Percentiles rank a stretch among this genome's conserved stretches.
Evolutionary conservation across 495 filamentous ascomycete species (phyloP).

Genomic region (Cercophora scortea): DNA sequence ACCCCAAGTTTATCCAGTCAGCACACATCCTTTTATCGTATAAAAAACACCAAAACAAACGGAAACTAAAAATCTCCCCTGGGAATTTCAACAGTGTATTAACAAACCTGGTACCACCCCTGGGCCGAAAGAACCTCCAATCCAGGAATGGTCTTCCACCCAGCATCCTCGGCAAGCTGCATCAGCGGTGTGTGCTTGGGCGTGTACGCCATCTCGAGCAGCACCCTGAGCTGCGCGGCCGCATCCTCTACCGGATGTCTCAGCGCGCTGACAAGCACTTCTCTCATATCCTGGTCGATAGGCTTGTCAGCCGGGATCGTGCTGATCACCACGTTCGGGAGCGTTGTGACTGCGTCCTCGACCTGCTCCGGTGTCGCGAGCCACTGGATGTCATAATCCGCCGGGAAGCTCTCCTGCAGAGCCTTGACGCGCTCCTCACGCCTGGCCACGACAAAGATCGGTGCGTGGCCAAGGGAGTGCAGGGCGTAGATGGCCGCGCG

Average conservation of each 20-base stretch:
- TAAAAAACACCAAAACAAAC: not conserved
- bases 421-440: slow-evolving; percentile 55
- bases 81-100: not conserved
- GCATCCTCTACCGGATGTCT: slow-evolving; percentile 34
- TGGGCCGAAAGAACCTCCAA: slow-evolving; percentile 87
- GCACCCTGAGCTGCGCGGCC: slow-evolving; percentile 42
- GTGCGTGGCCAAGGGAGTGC: slow-evolving; percentile 70
- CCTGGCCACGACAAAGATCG: slow-evolving; percentile 82
- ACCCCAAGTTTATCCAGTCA: slow-evolving; percentile 1
- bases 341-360: slow-evolving; percentile 26
- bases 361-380: slow-evolving; percentile 48
- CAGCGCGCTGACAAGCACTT: slow-evolving; percentile 58
- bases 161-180: slow-evolving; percentile 68
- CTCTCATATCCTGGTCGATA: slow-evolving; percentile 64
- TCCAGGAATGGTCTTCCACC: slow-evolving; percentile 83
- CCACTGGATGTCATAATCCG: slow-evolving; percentile 62
- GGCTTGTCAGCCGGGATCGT: slow-evolving; percentile 87
- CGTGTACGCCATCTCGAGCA: slow-evolving; percentile 97
- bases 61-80: not conserved
- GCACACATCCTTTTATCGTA: not conserved
- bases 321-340: slow-evolving; percentile 71
- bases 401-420: slow-evolving; percentile 66
- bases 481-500: slow-evolving; percentile 87
- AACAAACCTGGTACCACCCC: slow-evolving; percentile 61
- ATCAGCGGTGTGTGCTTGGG: slow-evolving; percentile 78